Evolutionary conservation across 1,139 yeast species (phyloP).

Genomic region (Geotrichum reessii): DNA sequence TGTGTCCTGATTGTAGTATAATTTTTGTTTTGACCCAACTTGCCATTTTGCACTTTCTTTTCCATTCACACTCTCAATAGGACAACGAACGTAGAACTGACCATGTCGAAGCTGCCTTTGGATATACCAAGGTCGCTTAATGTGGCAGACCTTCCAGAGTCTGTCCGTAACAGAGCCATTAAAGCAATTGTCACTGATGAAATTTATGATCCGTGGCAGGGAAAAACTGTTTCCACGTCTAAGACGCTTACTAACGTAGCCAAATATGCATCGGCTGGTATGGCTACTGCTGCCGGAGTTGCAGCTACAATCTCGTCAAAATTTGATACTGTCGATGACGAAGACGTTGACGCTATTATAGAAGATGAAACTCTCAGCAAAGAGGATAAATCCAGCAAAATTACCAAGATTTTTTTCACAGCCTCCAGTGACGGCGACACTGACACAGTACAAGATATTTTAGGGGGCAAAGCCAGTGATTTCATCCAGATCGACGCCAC

Average conservation of each 20-base stretch:
- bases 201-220: constrained; percentile 16
- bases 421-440: constrained; percentile 38
- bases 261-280: not conserved
- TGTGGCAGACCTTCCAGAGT: constrained; percentile 10
- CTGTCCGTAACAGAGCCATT: constrained; percentile 7
- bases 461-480: constrained; percentile 26
- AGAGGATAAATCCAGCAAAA: constrained; percentile 23
- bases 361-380: constrained; percentile 23
- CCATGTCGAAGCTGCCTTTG: constrained; percentile 10
- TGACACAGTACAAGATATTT: constrained; percentile 29
- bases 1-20: not conserved
- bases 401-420: constrained; percentile 31
- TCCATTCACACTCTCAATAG: not conserved
- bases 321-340: not conserved
- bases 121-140: constrained; percentile 11
- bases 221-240: constrained; percentile 1
- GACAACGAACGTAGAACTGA: not conserved
- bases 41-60: not conserved
- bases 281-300: not conserved
- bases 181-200: constrained; percentile 7
- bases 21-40: not conserved
- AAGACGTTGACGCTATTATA: constrained; percentile 27
- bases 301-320: constrained; percentile 2
- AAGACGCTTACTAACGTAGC: not conserved
- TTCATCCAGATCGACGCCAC: constrained; percentile 34